These are phyloP conservation scores for Solanum aculeatissimum DNA, from an alignment of 305 asterid genomes.

Conservation along the genomic window DNA sequence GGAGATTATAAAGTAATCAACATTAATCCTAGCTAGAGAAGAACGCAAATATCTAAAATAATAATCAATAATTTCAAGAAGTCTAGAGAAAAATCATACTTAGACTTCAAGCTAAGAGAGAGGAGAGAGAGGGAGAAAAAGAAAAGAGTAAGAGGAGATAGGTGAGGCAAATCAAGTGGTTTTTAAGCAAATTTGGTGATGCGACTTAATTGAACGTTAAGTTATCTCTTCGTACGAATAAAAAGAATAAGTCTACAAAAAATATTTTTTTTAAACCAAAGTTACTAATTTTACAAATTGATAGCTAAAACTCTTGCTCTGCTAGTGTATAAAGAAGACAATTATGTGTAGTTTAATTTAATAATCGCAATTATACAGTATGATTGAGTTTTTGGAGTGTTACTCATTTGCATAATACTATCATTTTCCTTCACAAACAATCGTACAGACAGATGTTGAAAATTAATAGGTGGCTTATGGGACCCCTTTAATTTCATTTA, in stretches of 20 bases:
- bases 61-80: constrained; percentile 14
- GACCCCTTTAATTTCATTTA: background rate
- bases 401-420: background rate
- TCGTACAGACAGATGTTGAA: background rate
- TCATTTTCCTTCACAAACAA: background rate
- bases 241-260: no score
- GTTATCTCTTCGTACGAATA: constrained; percentile 13
- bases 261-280: no score
- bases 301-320: no score
- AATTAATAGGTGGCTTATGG: background rate
- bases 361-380: background rate
- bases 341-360: background rate
- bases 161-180: constrained; percentile 43
- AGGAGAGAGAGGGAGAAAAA: background rate
- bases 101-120: constrained; percentile 36
- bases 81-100: constrained; percentile 27
- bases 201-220: constrained; percentile 38
- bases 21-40: background rate
- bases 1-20: background rate
- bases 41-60: background rate
- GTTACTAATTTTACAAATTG: no score
- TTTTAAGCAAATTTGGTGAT: constrained; percentile 44
- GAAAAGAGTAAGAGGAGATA: background rate
- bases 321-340: background rate
- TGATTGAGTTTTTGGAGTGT: background rate